Evolutionary conservation across 768 basidiomycete species (phyloP).

Genomic region (Lanmaoa rubissima): DNA sequence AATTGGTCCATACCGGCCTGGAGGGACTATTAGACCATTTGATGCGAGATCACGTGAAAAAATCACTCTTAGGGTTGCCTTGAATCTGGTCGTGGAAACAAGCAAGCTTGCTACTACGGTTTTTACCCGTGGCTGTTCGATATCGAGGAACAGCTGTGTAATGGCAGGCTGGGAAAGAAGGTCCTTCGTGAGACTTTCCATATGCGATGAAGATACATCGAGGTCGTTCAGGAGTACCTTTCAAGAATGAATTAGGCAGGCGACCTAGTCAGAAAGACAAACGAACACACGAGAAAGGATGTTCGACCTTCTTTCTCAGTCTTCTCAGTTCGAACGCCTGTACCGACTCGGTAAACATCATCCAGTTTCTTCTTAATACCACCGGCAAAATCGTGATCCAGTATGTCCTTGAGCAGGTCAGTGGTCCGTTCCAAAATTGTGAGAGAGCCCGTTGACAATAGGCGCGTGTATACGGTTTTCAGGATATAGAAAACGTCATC

Average conservation of each 20-base stretch:
- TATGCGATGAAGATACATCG: conserved; percentile 87
- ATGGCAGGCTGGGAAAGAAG: conserved; percentile 52
- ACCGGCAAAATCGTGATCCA: conserved; percentile 81
- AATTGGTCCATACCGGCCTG: conserved; percentile 88
- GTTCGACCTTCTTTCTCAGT: conserved; percentile 76
- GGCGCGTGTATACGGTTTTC: conserved; percentile 75
- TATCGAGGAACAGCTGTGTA: conserved; percentile 63
- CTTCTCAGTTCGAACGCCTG: conserved; percentile 63
- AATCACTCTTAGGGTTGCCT: conserved; percentile 68
- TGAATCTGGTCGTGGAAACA: conserved; percentile 60
- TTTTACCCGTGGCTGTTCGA: conserved; percentile 52
- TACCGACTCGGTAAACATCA: conserved; percentile 69
- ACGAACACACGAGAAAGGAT: conserved; percentile 73
- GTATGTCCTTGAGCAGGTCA: conserved; percentile 62
- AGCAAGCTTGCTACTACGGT: conserved; percentile 49
- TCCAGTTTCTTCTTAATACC: conserved; percentile 86
- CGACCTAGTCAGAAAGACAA: not conserved
- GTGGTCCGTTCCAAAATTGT: conserved; percentile 56
- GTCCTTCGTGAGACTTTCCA: conserved; percentile 78
- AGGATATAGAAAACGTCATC: conserved; percentile 97
- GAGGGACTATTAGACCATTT: conserved; percentile 2
- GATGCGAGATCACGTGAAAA: not conserved
- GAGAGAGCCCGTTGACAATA: conserved; percentile 75
- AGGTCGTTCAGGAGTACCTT: conserved; percentile 92
- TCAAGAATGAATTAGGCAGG: not conserved